Base-by-base conservation (phyloP, 352 stramenopile species). In the Pythium aphanidermatum region DNA sequence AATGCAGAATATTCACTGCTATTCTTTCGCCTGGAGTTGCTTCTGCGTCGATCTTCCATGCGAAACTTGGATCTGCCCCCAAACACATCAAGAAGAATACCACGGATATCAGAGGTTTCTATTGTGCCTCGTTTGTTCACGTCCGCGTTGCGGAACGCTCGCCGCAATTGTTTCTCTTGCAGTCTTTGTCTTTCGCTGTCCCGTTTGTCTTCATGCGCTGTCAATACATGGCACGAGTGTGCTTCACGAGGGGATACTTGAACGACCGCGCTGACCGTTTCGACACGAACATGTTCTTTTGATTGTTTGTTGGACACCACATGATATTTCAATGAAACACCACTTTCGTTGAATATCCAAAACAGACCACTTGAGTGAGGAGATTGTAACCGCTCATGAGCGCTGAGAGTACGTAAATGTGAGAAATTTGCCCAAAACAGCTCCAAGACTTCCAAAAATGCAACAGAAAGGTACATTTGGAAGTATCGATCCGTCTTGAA, bases 81-180 rank as follows among this genome's bases (percentile, higher is more conserved):
- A 11, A 73, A 86, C 16, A 95, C 83, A 20, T 79, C 68, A 30
- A 60, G 55, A 16, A 95, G 60, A 14, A 95, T 79, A 3, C 65
- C 41, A 7, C 78, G 80, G 12, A 95, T 79, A 62, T 95, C 81
- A 13, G 83, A 51, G 2, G 75, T 77, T 38, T 92, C 73, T 10
- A 95, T 57, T 34, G 92, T 79, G 2, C 81, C 81, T 55, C 75
- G 92, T 43, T 62, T 53, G 51, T 95, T 81, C 6, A 57, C 51
- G 48, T 95, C 83, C 2, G 80, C 83, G 31, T 84, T 66, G 7
- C 77, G 63, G 52, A 93, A 95, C 16, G 79, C 78, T 53, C 79
- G 63, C 2, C 83, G 74, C 36, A 95, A 55, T 23, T 95, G 76
- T 40, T 95, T 95, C 41, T 95, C 81, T 48, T 93, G 92, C 35